Evolutionary conservation across 164 flowering plant species (phyloP).

Genomic region (Umbilicus rupestris): DNA sequence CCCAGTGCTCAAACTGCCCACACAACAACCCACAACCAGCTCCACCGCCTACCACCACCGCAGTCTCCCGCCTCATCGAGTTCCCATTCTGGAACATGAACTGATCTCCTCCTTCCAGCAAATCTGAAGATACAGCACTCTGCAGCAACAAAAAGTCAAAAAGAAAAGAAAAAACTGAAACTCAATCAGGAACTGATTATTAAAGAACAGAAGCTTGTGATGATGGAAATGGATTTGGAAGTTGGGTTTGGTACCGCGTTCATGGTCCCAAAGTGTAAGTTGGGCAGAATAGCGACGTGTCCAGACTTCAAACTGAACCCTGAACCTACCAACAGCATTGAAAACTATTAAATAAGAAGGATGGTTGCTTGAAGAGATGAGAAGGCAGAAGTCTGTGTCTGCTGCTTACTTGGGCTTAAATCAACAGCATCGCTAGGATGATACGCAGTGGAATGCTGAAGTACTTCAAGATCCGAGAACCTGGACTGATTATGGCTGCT

Average conservation of each 20-base stretch:
- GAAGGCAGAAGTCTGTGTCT: slow-evolving; percentile 5
- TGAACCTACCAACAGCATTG: slow-evolving; percentile 21
- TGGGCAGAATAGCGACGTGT: slow-evolving; percentile 22
- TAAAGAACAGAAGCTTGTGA: neutral
- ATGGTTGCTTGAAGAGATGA: neutral
- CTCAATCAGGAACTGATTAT: neutral
- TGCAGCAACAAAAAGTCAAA: slow-evolving; percentile 4
- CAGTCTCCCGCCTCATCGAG: slow-evolving; percentile 1
- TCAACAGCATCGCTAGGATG: slow-evolving; percentile 49
- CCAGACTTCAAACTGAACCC: slow-evolving; percentile 25
- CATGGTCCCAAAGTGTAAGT: slow-evolving; percentile 32
- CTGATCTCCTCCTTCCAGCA: slow-evolving; percentile 35
- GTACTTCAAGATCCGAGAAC: slow-evolving; percentile 47
- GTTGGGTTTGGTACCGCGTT: slow-evolving; percentile 25
- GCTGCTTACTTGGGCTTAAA: slow-evolving; percentile 43
- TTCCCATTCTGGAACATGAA: slow-evolving; percentile 28
- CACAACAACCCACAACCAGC: slow-evolving; percentile 22
- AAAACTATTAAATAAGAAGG: slow-evolving; percentile 11
- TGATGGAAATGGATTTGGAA: neutral
- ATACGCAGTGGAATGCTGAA: slow-evolving; percentile 40
- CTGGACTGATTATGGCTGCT: slow-evolving; percentile 24
- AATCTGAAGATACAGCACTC: slow-evolving; percentile 24
- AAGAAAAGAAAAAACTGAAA: neutral
- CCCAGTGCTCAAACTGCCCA: slow-evolving; percentile 61
- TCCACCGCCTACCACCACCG: slow-evolving; percentile 8